Evolutionary conservation across 257 asterid genomes (phyloP), one percentile per base, ranked within the genome.

Genomic region (Apocynum venetum): DNA sequence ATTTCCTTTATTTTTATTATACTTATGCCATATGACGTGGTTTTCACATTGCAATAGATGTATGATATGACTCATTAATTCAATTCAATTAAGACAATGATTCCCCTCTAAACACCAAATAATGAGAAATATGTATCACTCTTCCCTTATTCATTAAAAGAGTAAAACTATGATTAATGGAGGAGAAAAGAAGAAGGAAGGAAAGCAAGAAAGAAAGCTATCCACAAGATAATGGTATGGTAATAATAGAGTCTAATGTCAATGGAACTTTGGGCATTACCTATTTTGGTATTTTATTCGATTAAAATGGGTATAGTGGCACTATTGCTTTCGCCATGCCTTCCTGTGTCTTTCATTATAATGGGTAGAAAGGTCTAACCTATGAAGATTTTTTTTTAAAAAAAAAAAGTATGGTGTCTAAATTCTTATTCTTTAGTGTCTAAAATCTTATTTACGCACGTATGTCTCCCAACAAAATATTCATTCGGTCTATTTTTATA

Each of bases 191-290:
- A 49, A 49, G 6, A 47, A 47, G 8, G 0, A 49, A 49, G 8
- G 13, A 49, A 49, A 49, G 53, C 12, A 49, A 49, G 53, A 72
- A n/a, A n/a, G 5, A 71, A 65, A 41, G n/a, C 57, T 55, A 40
- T 65, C 31, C 31, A 35, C 31, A 41, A 60, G 9, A 69, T 70
- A 59, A 63, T 79, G 83, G 73, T 74, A 70, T 82, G 79, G 81
- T 74, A 63, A 12, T 1, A 60, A 31, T 49, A 53, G 6, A 53
- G 6, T 66, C 43, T 51, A 36, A 40, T 73, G 47, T 63, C 65
- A 63, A 20, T 40, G 11, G 20, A 1, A 2, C 56, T 36, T 19
- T 43, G 31, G 31, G 43, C 14, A 6, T 20, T 12, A 35, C 4
- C 10, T 15, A 43, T 36, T 63, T 51, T 63, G 20, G 57, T 19